Conservation (phyloP, 2,329 filamentous ascomycete species). For the Aureobasidium sp. region DNA sequence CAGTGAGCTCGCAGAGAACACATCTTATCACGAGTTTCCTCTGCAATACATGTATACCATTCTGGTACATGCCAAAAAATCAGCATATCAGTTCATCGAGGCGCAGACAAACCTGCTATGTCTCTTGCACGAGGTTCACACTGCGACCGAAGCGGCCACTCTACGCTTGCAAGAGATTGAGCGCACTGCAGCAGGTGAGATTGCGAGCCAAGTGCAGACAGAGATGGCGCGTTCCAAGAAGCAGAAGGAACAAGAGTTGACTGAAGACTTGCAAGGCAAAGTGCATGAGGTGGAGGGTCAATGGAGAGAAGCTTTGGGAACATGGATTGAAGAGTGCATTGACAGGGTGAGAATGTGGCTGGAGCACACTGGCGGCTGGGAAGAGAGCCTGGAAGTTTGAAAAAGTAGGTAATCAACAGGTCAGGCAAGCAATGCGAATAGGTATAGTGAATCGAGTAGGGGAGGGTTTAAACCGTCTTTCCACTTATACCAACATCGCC, state of each 20-base stretch:
- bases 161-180: constrained; percentile 60
- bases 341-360: constrained; percentile 66
- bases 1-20: constrained; percentile 77
- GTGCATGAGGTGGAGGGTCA: constrained; percentile 84
- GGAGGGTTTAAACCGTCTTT: not conserved
- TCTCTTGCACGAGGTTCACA: constrained; percentile 82
- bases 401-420: not conserved
- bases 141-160: constrained; percentile 62
- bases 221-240: constrained; percentile 50
- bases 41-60: constrained; percentile 85
- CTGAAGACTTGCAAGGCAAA: constrained; percentile 85
- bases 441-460: not conserved
- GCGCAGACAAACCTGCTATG: constrained; percentile 86
- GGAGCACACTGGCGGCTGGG: constrained; percentile 75
- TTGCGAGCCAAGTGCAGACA: constrained; percentile 30
- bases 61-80: constrained; percentile 80
- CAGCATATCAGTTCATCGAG: constrained; percentile 94
- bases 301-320: constrained; percentile 81
- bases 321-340: constrained; percentile 64
- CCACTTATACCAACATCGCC: no score
- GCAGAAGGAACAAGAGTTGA: constrained; percentile 64
- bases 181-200: constrained; percentile 34
- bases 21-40: constrained; percentile 69
- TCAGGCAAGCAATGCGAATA: not conserved
- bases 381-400: constrained; percentile 46